Evolutionary conservation across 1,139 yeast genomes (phyloP), one percentile per base, ranked within the genome.

Genomic region (Debaryomyces subglobosus): DNA sequence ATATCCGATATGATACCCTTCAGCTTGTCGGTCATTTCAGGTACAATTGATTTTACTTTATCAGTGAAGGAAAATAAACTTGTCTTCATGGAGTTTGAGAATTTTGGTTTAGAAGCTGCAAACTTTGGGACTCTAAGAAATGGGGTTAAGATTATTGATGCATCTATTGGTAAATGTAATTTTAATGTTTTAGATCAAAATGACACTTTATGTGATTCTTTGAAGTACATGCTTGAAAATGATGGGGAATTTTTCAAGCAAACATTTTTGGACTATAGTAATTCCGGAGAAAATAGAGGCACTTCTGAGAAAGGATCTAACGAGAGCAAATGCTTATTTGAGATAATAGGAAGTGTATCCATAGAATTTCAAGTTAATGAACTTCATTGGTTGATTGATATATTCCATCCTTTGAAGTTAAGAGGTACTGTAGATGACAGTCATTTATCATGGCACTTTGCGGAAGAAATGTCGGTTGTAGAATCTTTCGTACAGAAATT

Each of bases 401-500:
- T 61, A 2, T 42, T 68, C 4, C 45, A 56, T 20, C 60, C 72
- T 2, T 46, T 63, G 15, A 53, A 46, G 12, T 37, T 60, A 3
- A 49, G 45, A 23, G 62, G 64, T 5, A 48, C 46, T 4, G 40
- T 65, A 2, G 52, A 54, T 34, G 64, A 62, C 39, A 63, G 53
- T 29, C 58, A 54, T 35, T 39, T 67, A 20, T 47, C 53, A 1
- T 15, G 57, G 3, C 49, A 51, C 8, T 46, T 58, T 16, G 39
- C 55, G 2, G 58, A 55, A 4, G 63, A 61, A 2, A 49, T 58
- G 0, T 32, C 58, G 0, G 55, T 57, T 13, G 41, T 63, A 9
- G 63, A 62, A 9, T 56, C 65, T 1, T 44, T 58, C 16, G 37
- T 68, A 4, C 65, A 64, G 38, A 67, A 64, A 13, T 44, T 51